Evolutionary conservation across 306 rosid species (phyloP), one percentile per base, ranked within the genome.

Genomic region (Ormosia semicastrata): DNA sequence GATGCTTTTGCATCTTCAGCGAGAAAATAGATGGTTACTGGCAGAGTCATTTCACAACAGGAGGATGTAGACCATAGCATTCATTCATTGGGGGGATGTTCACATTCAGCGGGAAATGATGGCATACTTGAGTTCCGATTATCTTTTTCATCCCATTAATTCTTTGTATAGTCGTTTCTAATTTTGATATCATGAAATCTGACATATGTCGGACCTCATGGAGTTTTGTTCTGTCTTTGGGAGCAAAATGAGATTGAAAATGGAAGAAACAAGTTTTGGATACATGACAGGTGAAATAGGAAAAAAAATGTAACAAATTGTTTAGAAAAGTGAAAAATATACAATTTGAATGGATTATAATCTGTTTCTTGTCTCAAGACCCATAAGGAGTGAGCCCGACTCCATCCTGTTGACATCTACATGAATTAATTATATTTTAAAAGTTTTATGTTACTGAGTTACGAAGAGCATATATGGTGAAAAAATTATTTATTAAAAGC

Each of bases 121-220:
- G 46, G 52, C 47, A 11, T 66, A 46, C 32, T 71, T 46, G 75
- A 73, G 52, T 81, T 64, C 11, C 37, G 2, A 6, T 17, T 49
- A 63, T 46, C 83, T 66, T 62, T 39, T 37, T 73, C 18, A 7
- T 65, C 46, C 69, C 74, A 14, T 15, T 41, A 44, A 56, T 75
- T 79, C 44, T 86, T 64, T 87, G 89, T 86, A 80, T 2, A 69
- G 50, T 65, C 9, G 13, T 65, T 47, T 11, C 52, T 60, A 54
- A n/a, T 71, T 64, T 66, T 59, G 83, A 53, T 74, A 46, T 57
- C 73, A 1, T 73, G 40, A 67, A 77, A 63, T 63, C 37, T 24
- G 34, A 36, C 49, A 53, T 37, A 8, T 32, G 59, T 34, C 13
- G 41, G 49, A 75, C 17, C 71, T 52, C 15, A 14, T 18, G 63